phyloP scores from a whole-genome alignment of 2,329 filamentous ascomycete species.

The Paecilomyces dactylethromorphus region DNA sequence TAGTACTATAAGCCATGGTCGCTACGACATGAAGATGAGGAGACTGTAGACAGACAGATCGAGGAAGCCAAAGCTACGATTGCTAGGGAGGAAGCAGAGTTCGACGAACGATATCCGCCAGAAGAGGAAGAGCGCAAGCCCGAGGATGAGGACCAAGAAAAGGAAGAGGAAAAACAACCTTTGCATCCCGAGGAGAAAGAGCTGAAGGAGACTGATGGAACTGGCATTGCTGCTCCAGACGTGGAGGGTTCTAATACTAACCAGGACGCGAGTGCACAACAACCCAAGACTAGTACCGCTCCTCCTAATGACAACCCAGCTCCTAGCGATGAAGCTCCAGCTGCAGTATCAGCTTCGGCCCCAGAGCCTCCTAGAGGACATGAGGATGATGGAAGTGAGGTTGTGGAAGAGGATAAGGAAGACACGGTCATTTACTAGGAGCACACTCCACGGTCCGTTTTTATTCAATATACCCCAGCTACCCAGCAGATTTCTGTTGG shows the following conservation, averaged over 20 bases:
- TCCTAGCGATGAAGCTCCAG: slow-evolving; percentile 32
- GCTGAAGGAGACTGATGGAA: slow-evolving; percentile 25
- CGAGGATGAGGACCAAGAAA: slow-evolving; percentile 10
- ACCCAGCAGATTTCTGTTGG: background rate
- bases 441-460: background rate
- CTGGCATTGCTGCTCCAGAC: slow-evolving; percentile 39
- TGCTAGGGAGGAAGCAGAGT: slow-evolving; percentile 58
- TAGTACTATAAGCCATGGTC: slow-evolving; percentile 87
- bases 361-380: slow-evolving; percentile 39
- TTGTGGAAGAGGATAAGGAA: slow-evolving; percentile 78
- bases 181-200: slow-evolving; percentile 9
- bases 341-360: slow-evolving; percentile 18
- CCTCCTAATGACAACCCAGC: slow-evolving; percentile 19
- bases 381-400: slow-evolving; percentile 67
- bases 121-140: slow-evolving; percentile 17
- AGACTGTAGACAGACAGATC: slow-evolving; percentile 64
- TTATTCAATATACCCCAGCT: background rate
- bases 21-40: slow-evolving; percentile 61
- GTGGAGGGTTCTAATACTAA: slow-evolving; percentile 17
- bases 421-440: slow-evolving; percentile 80
- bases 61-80: slow-evolving; percentile 58
- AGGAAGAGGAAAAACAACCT: slow-evolving; percentile 18
- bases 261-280: slow-evolving; percentile 9
- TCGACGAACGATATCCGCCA: slow-evolving; percentile 44
- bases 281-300: slow-evolving; percentile 8